Conservation (phyloP, 257 asterid species). For the Nicotiana attenuata region DNA sequence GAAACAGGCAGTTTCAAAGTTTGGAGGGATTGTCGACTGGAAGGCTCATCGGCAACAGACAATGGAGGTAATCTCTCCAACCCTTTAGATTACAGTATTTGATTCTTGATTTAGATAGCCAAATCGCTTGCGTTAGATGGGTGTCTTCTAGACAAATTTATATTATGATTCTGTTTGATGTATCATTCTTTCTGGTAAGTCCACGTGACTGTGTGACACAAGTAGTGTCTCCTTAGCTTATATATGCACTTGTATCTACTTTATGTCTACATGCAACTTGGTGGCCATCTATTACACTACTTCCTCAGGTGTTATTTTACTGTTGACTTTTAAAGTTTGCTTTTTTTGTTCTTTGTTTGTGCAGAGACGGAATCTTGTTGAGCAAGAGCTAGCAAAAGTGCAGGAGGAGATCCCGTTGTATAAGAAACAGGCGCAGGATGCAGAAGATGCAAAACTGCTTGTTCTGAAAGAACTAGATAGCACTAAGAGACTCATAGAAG, state of each 20-base stretch:
- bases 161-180: background rate
- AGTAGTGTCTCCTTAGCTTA: background rate
- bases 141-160: too few relatives aligned
- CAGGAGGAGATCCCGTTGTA: slow-evolving; percentile 76
- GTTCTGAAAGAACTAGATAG: slow-evolving; percentile 70
- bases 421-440: slow-evolving; percentile 56
- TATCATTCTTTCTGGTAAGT: background rate
- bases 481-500: slow-evolving; percentile 78
- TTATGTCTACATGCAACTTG: background rate
- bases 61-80: slow-evolving; percentile 40
- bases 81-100: background rate
- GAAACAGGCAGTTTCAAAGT: slow-evolving; percentile 76
- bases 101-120: background rate
- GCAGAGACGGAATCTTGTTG: slow-evolving; percentile 85
- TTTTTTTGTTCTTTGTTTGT: background rate
- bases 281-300: background rate
- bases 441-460: slow-evolving; percentile 61
- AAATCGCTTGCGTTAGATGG: too few relatives aligned
- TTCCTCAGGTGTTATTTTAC: background rate
- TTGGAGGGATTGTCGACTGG: slow-evolving; percentile 89
- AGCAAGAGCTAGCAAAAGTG: slow-evolving; percentile 75
- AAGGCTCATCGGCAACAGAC: slow-evolving; percentile 72
- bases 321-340: background rate
- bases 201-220: background rate
- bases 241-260: background rate